These are phyloP conservation scores for Lentinula detonsa DNA, from an alignment of 768 basidiomycete species.

Conservation along the genomic window DNA sequence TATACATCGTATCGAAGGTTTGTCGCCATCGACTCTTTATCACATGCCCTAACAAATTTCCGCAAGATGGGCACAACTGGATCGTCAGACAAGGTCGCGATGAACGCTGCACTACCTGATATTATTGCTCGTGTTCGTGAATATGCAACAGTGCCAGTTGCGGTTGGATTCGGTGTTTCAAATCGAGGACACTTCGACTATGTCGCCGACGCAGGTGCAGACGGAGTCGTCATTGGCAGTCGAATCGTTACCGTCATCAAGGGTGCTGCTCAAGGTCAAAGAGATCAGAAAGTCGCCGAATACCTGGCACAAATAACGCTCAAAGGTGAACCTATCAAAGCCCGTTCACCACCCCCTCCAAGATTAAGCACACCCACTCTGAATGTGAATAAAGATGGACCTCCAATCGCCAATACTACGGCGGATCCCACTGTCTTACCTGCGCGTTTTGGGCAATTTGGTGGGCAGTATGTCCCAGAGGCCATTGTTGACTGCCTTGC, in stretches of 20 bases:
- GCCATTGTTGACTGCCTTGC: conserved; percentile 87
- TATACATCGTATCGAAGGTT: conserved; percentile 97
- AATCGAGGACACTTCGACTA: conserved; percentile 84
- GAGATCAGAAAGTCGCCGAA: conserved; percentile 51
- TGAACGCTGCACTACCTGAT: conserved; percentile 76
- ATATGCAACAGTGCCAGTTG: conserved; percentile 75
- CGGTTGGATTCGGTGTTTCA: conserved; percentile 96
- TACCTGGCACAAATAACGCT: conserved; percentile 71
- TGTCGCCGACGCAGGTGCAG: conserved; percentile 84
- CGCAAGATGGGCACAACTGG: conserved; percentile 96
- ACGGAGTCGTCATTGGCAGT: conserved; percentile 93
- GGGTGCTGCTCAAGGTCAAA: conserved; percentile 40
- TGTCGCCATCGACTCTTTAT: conserved; percentile 7
- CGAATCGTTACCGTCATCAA: conserved; percentile 80
- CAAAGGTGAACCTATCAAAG: conserved; percentile 29
- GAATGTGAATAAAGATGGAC: conserved; percentile 23
- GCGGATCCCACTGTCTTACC: conserved; percentile 51
- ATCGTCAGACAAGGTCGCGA: conserved; percentile 64
- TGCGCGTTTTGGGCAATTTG: conserved; percentile 88
- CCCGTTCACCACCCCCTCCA: conserved; percentile 23
- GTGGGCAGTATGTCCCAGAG: conserved; percentile 97
- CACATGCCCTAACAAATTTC: conserved; percentile 5
- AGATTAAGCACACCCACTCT: conserved; percentile 19
- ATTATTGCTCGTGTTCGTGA: conserved; percentile 81
- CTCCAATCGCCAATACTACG: conserved; percentile 21